Evolutionary conservation across 176 grass and related monocot species (phyloP).

Genomic region (Eleusine coracana): DNA sequence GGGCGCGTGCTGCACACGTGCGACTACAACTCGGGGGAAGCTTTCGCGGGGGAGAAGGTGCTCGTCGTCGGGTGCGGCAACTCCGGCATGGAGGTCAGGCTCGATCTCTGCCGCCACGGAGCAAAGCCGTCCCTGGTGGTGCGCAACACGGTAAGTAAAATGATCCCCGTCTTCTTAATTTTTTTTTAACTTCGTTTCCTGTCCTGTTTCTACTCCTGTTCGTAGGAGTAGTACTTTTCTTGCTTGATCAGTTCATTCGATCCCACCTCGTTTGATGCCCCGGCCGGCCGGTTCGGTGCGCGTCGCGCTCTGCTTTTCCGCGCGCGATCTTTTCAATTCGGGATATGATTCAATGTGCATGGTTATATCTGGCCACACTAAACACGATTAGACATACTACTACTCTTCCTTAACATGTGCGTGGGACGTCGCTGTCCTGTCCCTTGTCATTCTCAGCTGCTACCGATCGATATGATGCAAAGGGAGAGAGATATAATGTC

Average conservation of each 20-base stretch:
- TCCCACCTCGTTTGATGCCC: neutral
- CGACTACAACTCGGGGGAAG: constrained; percentile 81
- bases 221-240: constrained; percentile 29
- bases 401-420: neutral
- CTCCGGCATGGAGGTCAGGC: constrained; percentile 98
- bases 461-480: too few species aligned
- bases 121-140: constrained; percentile 79
- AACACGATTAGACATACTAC: constrained; percentile 8
- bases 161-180: too few species aligned
- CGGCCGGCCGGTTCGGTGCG: neutral
- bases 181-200: too few species aligned
- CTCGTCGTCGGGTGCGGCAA: constrained; percentile 93
- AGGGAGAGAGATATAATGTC: too few species aligned
- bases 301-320: neutral
- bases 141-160: constrained; percentile 80
- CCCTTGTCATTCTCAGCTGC: constrained; percentile 1
- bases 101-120: constrained; percentile 81
- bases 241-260: neutral
- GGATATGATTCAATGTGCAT: constrained; percentile 34
- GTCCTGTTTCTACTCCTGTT: neutral
- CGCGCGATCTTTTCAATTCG: neutral
- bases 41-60: constrained; percentile 73
- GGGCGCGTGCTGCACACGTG: constrained; percentile 69
- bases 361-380: constrained; percentile 22
- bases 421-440: constrained; percentile 21